A percentile compares a stretch with the other conserved stretches of the same genome.
phyloP scores from a whole-genome alignment of 1,139 yeast genomes.

The Pichia sp. region DNA sequence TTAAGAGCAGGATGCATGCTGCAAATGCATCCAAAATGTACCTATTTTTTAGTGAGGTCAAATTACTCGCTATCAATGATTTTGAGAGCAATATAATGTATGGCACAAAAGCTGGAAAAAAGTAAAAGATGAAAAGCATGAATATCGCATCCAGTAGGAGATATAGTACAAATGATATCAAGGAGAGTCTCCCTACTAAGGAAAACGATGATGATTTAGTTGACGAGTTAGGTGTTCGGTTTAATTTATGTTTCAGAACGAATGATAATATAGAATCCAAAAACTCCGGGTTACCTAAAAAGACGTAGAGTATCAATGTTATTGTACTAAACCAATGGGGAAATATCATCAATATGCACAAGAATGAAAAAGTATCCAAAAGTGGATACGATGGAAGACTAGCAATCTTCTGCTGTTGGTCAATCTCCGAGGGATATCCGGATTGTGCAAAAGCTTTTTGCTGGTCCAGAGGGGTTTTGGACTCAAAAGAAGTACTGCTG shows the following conservation, averaged over 20 bases:
- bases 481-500: background rate
- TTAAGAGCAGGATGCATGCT: constrained; percentile 22
- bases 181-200: constrained; percentile 18
- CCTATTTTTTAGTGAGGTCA: constrained; percentile 39
- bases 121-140: constrained; percentile 28
- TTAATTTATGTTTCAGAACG: constrained; percentile 29
- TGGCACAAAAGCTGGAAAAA: constrained; percentile 37
- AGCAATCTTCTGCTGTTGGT: constrained; percentile 4
- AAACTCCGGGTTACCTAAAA: constrained; percentile 41
- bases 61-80: constrained; percentile 47
- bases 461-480: background rate
- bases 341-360: constrained; percentile 26
- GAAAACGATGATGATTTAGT: background rate
- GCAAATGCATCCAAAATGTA: constrained; percentile 25
- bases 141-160: constrained; percentile 27
- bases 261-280: constrained; percentile 42
- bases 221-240: constrained; percentile 8
- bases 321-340: constrained; percentile 38
- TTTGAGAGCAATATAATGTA: constrained; percentile 45
- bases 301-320: constrained; percentile 38
- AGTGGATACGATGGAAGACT: constrained; percentile 26
- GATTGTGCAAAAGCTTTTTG: background rate
- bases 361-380: constrained; percentile 31
- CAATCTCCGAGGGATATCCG: background rate
- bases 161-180: constrained; percentile 32